These are phyloP conservation scores for Plectosphaerella plurivora DNA, from an alignment of 2,329 filamentous ascomycete genomes.

Conservation along the genomic window DNA sequence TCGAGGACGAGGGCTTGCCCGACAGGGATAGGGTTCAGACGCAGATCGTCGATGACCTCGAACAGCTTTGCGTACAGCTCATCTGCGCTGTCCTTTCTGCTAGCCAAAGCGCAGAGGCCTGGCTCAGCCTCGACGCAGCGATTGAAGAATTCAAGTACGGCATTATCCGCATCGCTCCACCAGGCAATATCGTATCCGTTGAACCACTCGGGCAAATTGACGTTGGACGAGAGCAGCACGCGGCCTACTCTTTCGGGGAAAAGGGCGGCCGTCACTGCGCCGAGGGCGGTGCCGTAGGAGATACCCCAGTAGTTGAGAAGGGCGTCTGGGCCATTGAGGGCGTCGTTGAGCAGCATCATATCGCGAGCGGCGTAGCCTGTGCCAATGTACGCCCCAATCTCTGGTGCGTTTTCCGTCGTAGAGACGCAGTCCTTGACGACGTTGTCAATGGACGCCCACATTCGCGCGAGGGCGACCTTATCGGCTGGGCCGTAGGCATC, in stretches of 20 bases:
- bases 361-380: constrained; percentile 31
- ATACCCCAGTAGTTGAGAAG: constrained; percentile 31
- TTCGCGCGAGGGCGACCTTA: constrained; percentile 7
- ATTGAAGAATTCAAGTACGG: constrained; percentile 19
- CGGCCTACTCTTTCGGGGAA: constrained; percentile 34
- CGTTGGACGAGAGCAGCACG: constrained; percentile 30
- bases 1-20: constrained; percentile 18
- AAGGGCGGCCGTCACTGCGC: constrained; percentile 32
- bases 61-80: constrained; percentile 29
- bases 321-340: constrained; percentile 27
- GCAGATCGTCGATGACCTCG: constrained; percentile 20
- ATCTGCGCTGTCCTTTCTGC: constrained; percentile 18
- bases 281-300: constrained; percentile 35
- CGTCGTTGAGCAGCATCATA: constrained; percentile 31
- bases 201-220: constrained; percentile 27
- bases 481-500: constrained; percentile 1
- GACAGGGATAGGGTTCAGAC: constrained; percentile 18
- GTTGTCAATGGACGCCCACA: constrained; percentile 14
- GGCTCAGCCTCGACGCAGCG: constrained; percentile 18
- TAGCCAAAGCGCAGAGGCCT: constrained; percentile 19
- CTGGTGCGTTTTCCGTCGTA: constrained; percentile 7
- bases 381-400: constrained; percentile 19
- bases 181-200: constrained; percentile 15
- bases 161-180: constrained; percentile 19
- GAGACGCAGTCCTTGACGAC: constrained; percentile 17